phyloP scores from a whole-genome alignment of 176 grass and related monocot species.

The Aegilops sharonensis region DNA sequence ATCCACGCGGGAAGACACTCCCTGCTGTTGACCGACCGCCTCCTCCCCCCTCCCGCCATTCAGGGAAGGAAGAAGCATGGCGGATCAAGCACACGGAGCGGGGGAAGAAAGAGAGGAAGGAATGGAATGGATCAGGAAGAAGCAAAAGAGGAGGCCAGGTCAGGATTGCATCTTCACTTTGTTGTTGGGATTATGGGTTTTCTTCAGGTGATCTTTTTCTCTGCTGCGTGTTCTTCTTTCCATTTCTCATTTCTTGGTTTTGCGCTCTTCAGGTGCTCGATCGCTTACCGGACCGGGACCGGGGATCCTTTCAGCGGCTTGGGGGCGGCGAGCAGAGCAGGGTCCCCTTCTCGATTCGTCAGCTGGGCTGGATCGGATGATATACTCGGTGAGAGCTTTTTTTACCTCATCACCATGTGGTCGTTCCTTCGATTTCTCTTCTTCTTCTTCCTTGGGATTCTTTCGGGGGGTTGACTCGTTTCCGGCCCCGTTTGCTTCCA shows the following conservation, averaged over 20 bases:
- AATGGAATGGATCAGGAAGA: neutral
- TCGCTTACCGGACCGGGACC: neutral
- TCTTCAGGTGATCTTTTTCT: neutral
- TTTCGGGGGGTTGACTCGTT: neutral
- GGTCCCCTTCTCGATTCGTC: neutral
- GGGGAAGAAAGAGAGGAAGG: neutral
- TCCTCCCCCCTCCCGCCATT: neutral
- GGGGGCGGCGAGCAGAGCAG: neutral
- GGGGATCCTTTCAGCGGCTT: neutral
- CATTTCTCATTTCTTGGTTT: neutral
- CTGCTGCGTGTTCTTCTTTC: neutral
- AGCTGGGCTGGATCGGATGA: neutral
- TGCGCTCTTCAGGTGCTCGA: neutral
- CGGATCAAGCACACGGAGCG: neutral
- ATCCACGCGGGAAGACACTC: conserved; percentile 36
- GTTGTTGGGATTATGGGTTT: neutral
- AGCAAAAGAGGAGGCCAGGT: neutral
- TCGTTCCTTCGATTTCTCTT: neutral
- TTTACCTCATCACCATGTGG: neutral
- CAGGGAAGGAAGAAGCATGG: neutral
- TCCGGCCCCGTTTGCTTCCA: neutral
- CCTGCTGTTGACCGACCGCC: conserved; percentile 42
- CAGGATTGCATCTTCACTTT: neutral
- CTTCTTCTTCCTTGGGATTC: neutral
- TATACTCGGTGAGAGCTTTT: neutral